Evolutionary conservation across 2,329 filamentous ascomycete genomes (phyloP), one percentile per base, ranked within the genome.

Genomic region (Epichloe brachyelytri): DNA sequence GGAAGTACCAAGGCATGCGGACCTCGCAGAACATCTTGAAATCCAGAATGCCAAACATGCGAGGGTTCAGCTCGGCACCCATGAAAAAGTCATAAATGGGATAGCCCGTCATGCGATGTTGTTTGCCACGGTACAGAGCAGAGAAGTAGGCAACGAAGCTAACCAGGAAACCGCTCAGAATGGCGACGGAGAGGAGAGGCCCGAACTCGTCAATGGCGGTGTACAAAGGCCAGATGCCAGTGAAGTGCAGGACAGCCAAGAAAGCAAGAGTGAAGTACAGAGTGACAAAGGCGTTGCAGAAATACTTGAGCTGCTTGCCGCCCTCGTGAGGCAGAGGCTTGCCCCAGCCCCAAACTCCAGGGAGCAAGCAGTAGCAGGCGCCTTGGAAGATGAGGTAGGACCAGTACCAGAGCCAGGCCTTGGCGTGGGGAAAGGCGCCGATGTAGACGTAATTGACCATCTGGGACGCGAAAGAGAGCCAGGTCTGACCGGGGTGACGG

Each of bases 1-100:
- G 77, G 58, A 94, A 90, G 69, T 83, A 95, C 89, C 89, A 95
- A 38, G 89, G 89, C 57, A 95, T 78, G 59, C 89, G 85, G 54
- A 95, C 88, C 67, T 95, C 89, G 62, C 88, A 93, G 71, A 95
- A 95, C 88, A 94, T 93, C 72, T 94, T 94, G 72, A 93, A 88
- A 68, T 94, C 88, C 48, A 94, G 71, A 58, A 88, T 83, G 51
- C 83, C 84, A 65, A 62, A 97, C 96, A 93, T 79, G 58, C 88
- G 78, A 4, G 88, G 88, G 71, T 94, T 93, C 51, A 94, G 75
- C 71, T 94, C 88, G 12, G 86, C 85, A 50, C 88, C 88, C 80
- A 93, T 89, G 74, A 93, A 94, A 69, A 93, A 93, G 71, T 94
- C 88, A 66, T 93, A 91, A 60, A 93, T 71, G 44, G 76, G 78